A percentile compares a stretch with the other conserved stretches of the same genome.
phyloP scores from a whole-genome alignment of 352 stramenopile species.

The Ochromonadaceae sp. region DNA sequence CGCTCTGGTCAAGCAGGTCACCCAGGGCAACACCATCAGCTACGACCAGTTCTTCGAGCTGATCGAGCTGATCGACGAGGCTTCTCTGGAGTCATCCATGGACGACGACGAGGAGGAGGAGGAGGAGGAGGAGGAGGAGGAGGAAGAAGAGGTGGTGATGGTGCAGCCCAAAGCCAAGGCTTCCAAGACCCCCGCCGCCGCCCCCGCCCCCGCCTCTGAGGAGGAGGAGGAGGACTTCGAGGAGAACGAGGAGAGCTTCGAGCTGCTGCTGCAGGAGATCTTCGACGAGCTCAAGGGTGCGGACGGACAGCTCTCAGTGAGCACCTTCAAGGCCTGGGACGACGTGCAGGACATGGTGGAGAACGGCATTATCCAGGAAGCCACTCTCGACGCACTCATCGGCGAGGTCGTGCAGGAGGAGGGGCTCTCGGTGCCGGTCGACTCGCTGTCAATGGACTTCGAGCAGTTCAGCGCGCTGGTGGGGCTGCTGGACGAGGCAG shows the following conservation, averaged over 20 bases:
- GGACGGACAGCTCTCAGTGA: background rate
- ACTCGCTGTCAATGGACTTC: background rate
- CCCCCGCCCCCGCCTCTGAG: too few relatives aligned
- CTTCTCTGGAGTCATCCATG: background rate
- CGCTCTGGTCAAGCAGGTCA: background rate
- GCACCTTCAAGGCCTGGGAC: background rate
- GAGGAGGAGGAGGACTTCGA: background rate
- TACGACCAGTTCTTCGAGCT: background rate
- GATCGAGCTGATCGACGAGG: background rate
- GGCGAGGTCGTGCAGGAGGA: background rate
- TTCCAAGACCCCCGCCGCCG: background rate
- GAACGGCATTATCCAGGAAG: background rate
- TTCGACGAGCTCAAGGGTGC: background rate
- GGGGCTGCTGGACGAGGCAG: background rate
- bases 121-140: too few relatives aligned
- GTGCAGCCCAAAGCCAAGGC: too few relatives aligned
- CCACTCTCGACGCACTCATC: background rate
- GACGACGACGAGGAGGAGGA: too few relatives aligned
- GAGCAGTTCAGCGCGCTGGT: background rate
- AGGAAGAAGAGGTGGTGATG: too few relatives aligned
- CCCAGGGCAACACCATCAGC: background rate
- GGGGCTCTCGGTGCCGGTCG: background rate
- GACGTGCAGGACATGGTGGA: background rate
- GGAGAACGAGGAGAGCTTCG: background rate
- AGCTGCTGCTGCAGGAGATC: background rate